phyloP scores from a whole-genome alignment of 257 asterid species.

The Sherardia arvensis region DNA sequence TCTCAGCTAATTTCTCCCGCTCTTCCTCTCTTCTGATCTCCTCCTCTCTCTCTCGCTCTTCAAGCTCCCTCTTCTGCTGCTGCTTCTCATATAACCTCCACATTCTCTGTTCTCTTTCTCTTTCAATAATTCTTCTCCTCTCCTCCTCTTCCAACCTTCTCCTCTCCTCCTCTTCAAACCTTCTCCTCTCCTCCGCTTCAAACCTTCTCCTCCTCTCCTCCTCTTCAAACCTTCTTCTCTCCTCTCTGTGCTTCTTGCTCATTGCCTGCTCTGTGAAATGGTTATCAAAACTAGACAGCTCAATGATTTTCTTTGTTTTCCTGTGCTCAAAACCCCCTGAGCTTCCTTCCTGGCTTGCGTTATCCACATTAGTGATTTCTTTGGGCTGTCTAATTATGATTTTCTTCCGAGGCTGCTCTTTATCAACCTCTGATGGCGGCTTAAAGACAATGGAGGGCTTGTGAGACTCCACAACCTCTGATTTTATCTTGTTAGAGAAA shows the following conservation, averaged over 20 bases:
- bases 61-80: no score
- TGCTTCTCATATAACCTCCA: no score
- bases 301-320: conserved; percentile 75
- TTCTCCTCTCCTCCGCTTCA: conserved; percentile 24
- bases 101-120: no score
- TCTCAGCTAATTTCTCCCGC: conserved; percentile 35
- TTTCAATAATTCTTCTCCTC: conserved; percentile 22
- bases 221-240: conserved; percentile 52
- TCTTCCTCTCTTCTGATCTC: conserved; percentile 42
- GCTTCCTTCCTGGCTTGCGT: conserved; percentile 84
- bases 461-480: conserved; percentile 67
- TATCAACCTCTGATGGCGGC: conserved; percentile 67
- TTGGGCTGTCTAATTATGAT: conserved; percentile 67
- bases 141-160: conserved; percentile 47
- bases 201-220: conserved; percentile 52
- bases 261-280: conserved; percentile 45
- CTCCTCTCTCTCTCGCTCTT: conserved; percentile 11
- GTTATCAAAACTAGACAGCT: conserved; percentile 54
- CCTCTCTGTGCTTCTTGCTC: conserved; percentile 55
- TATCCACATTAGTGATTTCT: conserved; percentile 59
- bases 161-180: conserved; percentile 49
- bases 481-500: conserved; percentile 63
- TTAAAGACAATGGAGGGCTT: conserved; percentile 63
- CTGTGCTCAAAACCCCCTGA: conserved; percentile 46
- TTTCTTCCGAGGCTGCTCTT: conserved; percentile 72